Percentiles rank a stretch among this genome's conserved stretches.
Evolutionary conservation across 2,329 filamentous ascomycete genomes (phyloP).

Genomic region (Curvularia verruculosa): DNA sequence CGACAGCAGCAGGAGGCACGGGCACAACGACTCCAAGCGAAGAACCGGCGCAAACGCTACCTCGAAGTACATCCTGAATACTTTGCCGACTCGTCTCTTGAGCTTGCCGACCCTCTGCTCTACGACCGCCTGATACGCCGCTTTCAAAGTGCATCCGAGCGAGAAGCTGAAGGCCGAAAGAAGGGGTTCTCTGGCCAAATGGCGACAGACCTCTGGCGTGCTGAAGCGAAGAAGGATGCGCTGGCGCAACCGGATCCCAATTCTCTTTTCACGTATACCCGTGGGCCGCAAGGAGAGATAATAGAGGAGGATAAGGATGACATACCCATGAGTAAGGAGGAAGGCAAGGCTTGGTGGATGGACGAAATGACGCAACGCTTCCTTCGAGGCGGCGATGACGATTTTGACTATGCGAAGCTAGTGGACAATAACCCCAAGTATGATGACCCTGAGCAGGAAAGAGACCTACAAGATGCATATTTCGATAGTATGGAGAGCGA

Average conservation of each 20-base stretch:
- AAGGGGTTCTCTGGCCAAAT: conserved; percentile 82
- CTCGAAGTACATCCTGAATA: conserved; percentile 75
- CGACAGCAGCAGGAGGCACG: conserved; percentile 30
- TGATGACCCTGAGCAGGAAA: conserved; percentile 68
- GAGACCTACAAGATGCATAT: conserved; percentile 74
- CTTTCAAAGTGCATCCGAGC: conserved; percentile 75
- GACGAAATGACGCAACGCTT: conserved; percentile 77
- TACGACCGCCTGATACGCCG: conserved; percentile 81
- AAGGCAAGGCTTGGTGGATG: conserved; percentile 72
- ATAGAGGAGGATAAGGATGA: conserved; percentile 64
- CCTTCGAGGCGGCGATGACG: conserved; percentile 72
- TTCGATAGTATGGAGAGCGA: conserved; percentile 79
- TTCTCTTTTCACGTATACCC: conserved; percentile 57
- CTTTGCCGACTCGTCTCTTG: conserved; percentile 65
- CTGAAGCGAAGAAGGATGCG: conserved; percentile 74
- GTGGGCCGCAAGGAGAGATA: conserved; percentile 62
- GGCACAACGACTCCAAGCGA: conserved; percentile 58
- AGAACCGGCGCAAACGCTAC: conserved; percentile 80
- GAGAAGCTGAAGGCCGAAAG: conserved; percentile 71
- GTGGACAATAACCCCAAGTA: conserved; percentile 76
- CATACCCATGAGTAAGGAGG: conserved; percentile 64
- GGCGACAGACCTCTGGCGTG: conserved; percentile 76
- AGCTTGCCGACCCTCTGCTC: conserved; percentile 74
- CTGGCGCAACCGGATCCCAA: conserved; percentile 61
- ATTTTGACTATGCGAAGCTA: conserved; percentile 71